Percentiles rank a stretch among this genome's conserved stretches.
These are phyloP conservation scores for Thraustochytrium striatum DNA, from an alignment of 352 stramenopile species.

Conservation along the genomic window DNA sequence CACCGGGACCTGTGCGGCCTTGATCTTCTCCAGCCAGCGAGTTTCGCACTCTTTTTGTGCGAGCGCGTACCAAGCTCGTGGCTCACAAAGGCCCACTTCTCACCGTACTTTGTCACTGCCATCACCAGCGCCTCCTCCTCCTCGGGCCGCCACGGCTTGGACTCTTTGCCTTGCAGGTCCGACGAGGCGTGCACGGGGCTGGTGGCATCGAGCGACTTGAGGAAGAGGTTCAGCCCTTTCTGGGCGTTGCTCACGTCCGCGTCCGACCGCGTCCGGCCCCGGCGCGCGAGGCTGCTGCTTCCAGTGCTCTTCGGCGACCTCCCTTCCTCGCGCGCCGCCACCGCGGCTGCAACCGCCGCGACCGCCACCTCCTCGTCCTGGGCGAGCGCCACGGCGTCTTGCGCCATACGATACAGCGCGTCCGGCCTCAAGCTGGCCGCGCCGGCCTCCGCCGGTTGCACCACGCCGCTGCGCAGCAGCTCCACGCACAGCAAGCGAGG, in stretches of 20 bases:
- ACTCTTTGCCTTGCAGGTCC: background rate
- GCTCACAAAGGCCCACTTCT: constrained; percentile 30
- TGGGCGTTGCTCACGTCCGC: background rate
- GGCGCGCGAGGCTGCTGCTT: no score
- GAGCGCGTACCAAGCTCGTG: background rate
- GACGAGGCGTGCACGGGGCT: background rate
- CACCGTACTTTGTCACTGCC: constrained; percentile 26
- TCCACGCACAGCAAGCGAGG: background rate
- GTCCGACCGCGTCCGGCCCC: background rate
- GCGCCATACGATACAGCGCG: background rate
- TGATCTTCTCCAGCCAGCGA: background rate
- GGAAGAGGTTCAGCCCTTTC: background rate
- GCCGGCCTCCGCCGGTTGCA: background rate
- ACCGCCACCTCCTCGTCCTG: background rate
- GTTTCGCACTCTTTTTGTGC: constrained; percentile 8
- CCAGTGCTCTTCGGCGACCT: no score
- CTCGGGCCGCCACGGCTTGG: background rate
- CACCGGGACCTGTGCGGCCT: background rate
- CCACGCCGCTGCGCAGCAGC: background rate
- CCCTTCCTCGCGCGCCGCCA: background rate
- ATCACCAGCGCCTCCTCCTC: background rate
- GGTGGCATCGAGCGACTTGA: background rate
- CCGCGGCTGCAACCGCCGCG: background rate
- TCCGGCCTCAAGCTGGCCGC: background rate
- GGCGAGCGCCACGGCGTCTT: background rate